These are phyloP conservation scores for Fusarium torulosum DNA, from an alignment of 2,329 filamentous ascomycete genomes.

Conservation along the genomic window DNA sequence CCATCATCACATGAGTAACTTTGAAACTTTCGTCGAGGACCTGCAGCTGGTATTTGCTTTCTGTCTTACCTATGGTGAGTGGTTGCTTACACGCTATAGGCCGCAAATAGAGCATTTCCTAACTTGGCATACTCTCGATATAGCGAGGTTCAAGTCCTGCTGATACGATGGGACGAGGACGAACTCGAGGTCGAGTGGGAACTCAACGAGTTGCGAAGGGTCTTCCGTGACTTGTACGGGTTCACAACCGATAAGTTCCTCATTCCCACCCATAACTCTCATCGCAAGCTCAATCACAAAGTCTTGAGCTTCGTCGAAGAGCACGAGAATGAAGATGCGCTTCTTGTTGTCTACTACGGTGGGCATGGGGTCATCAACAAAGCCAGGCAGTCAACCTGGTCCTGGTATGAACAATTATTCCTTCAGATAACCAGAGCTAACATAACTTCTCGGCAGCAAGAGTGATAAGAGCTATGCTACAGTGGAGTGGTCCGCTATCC, in stretches of 20 bases:
- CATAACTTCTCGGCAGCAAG: slow-evolving; percentile 35
- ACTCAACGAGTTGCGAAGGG: slow-evolving; percentile 38
- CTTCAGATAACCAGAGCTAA: slow-evolving; percentile 20
- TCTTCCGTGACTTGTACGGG: slow-evolving; percentile 42
- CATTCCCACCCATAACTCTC: slow-evolving; percentile 45
- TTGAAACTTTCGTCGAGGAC: slow-evolving; percentile 41
- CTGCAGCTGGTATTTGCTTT: slow-evolving; percentile 36
- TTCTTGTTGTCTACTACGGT: slow-evolving; percentile 47
- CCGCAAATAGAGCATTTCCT: slow-evolving; percentile 45
- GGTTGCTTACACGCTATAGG: slow-evolving; percentile 27
- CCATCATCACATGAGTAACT: slow-evolving; percentile 45
- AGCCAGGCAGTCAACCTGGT: slow-evolving; percentile 46
- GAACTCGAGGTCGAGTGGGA: slow-evolving; percentile 46
- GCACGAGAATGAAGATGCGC: slow-evolving; percentile 46
- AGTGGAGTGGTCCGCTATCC: slow-evolving; percentile 48
- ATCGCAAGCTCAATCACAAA: slow-evolving; percentile 45
- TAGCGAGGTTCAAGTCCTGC: slow-evolving; percentile 43
- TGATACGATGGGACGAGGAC: slow-evolving; percentile 48
- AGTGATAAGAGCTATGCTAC: slow-evolving; percentile 43
- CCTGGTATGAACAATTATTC: slow-evolving; percentile 34
- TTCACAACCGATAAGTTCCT: slow-evolving; percentile 43
- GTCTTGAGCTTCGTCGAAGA: slow-evolving; percentile 45
- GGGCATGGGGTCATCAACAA: slow-evolving; percentile 47
- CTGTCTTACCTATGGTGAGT: background rate
- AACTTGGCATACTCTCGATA: slow-evolving; percentile 47